Percentiles rank a stretch among this genome's conserved stretches.
phyloP scores from a whole-genome alignment of 2,329 filamentous ascomycete species.

The Monosporascus ibericus region DNA sequence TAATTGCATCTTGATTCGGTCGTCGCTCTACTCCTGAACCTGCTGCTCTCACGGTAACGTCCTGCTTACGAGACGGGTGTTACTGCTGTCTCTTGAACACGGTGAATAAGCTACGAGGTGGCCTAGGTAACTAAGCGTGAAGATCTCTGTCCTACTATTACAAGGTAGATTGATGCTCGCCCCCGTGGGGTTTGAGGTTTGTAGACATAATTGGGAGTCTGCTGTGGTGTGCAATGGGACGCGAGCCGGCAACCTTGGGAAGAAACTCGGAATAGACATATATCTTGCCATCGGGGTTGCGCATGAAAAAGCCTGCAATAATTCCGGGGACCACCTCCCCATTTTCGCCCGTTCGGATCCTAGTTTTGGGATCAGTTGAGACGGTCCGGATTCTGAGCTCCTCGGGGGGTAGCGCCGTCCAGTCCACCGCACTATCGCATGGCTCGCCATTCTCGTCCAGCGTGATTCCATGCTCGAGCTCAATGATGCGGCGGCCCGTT shows the following conservation, averaged over 20 bases:
- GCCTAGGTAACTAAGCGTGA: no score
- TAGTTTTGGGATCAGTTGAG: slow-evolving; percentile 8
- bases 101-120: no score
- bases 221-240: neutral
- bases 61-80: no score
- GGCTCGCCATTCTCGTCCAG: slow-evolving; percentile 16
- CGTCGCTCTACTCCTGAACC: no score
- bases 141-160: no score
- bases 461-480: slow-evolving; percentile 32
- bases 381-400: slow-evolving; percentile 20
- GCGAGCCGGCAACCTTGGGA: neutral
- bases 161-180: no score
- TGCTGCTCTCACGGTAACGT: no score
- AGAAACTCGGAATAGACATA: slow-evolving; percentile 18
- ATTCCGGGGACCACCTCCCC: slow-evolving; percentile 12
- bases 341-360: slow-evolving; percentile 6
- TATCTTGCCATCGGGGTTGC: slow-evolving; percentile 13
- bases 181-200: no score
- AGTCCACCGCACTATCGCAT: slow-evolving; percentile 7
- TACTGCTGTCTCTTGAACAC: no score
- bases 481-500: slow-evolving; percentile 26
- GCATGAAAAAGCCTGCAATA: slow-evolving; percentile 18
- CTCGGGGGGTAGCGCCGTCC: slow-evolving; percentile 20
- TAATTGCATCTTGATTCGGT: no score
- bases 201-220: neutral